Evolutionary conservation across 2,329 filamentous ascomycete species (phyloP).

Genomic region (Cercospora janseana): DNA sequence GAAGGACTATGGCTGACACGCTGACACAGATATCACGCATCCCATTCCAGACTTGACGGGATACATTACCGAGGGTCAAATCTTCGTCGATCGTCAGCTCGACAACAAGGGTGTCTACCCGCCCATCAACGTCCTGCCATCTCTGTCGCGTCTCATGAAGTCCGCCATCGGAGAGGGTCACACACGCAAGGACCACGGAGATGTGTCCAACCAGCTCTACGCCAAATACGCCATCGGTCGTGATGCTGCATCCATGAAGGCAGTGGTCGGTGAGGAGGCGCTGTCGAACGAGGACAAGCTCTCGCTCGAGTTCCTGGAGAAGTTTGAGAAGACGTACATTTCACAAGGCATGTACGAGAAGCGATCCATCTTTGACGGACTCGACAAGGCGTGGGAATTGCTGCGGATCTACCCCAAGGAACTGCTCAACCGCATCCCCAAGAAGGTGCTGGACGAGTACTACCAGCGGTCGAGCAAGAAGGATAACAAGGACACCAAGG

Average conservation of each 20-base stretch:
- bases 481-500: slow-evolving; percentile 47
- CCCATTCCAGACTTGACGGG: slow-evolving; percentile 98
- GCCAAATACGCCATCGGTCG: slow-evolving; percentile 99
- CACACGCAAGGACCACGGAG: slow-evolving; percentile 93
- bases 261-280: slow-evolving; percentile 96
- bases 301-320: slow-evolving; percentile 95
- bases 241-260: slow-evolving; percentile 98
- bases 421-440: slow-evolving; percentile 76
- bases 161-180: slow-evolving; percentile 97
- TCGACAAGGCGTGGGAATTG: slow-evolving; percentile 94
- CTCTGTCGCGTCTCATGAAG: slow-evolving; percentile 98
- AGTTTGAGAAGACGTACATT: slow-evolving; percentile 96
- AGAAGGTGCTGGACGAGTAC: slow-evolving; percentile 54
- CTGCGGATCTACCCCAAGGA: slow-evolving; percentile 98
- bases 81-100: slow-evolving; percentile 91
- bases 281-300: slow-evolving; percentile 95
- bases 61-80: slow-evolving; percentile 98
- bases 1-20: slow-evolving; percentile 12
- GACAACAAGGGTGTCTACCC: slow-evolving; percentile 98
- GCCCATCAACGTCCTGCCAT: slow-evolving; percentile 97
- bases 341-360: slow-evolving; percentile 88
- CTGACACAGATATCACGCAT: slow-evolving; percentile 77
- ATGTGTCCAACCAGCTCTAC: slow-evolving; percentile 99
- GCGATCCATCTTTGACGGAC: slow-evolving; percentile 84
- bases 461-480: slow-evolving; percentile 48